A percentile compares a stretch with the other conserved stretches of the same genome.
These are phyloP conservation scores for Datisca glomerata DNA, from an alignment of 306 rosid genomes.

Conservation along the genomic window DNA sequence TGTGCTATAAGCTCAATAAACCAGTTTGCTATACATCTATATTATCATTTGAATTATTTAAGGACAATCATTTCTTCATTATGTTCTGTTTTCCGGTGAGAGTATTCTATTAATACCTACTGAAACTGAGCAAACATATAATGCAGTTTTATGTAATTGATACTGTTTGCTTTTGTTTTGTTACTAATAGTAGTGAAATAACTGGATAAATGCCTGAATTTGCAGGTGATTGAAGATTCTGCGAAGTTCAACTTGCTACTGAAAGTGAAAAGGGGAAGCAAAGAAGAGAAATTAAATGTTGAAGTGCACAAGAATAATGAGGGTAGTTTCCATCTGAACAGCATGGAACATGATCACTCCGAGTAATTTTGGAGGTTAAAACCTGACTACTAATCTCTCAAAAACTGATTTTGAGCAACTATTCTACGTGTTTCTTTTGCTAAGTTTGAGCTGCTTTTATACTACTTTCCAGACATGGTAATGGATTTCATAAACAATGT, in stretches of 20 bases:
- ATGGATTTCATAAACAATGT: too few species aligned
- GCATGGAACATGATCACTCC: slow-evolving; percentile 38
- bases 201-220: not conserved
- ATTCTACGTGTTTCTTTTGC: too few species aligned
- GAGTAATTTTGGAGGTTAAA: slow-evolving; percentile 3
- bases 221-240: slow-evolving; percentile 47
- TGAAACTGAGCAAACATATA: not conserved
- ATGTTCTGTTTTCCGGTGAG: not conserved
- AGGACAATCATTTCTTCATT: not conserved
- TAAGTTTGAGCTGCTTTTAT: too few species aligned
- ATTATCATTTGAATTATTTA: too few species aligned
- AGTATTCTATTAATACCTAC: not conserved
- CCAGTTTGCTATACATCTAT: too few species aligned
- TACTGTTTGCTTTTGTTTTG: too few species aligned
- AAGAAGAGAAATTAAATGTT: slow-evolving; percentile 52
- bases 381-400: too few species aligned
- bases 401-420: too few species aligned
- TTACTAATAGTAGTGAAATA: not conserved
- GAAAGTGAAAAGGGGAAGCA: slow-evolving; percentile 45
- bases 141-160: too few species aligned
- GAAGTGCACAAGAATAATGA: slow-evolving; percentile 53
- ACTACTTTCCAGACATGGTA: too few species aligned
- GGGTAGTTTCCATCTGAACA: slow-evolving; percentile 49
- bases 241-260: slow-evolving; percentile 49
- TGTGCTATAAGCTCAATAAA: too few species aligned